Conservation (phyloP, 345 rosid species). For the Isatis tinctoria region DNA sequence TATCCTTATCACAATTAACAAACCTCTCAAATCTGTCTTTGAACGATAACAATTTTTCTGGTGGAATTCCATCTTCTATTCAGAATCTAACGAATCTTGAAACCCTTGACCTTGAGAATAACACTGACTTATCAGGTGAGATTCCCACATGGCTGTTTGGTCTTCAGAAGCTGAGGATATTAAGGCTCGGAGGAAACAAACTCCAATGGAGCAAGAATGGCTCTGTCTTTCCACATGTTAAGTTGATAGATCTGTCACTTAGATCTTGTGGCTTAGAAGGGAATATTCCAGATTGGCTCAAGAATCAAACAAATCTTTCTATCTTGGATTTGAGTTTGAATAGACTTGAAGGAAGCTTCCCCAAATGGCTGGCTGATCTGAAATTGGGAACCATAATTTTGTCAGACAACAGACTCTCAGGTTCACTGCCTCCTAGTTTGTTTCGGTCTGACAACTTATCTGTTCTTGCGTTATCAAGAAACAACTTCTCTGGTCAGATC, state of each 20-base stretch:
- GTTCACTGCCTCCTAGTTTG: conserved; percentile 37
- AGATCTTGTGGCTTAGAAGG: conserved; percentile 39
- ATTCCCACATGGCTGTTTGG: conserved; percentile 46
- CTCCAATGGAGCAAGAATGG: conserved; percentile 38
- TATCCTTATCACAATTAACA: conserved; percentile 19
- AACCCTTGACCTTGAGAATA: conserved; percentile 30
- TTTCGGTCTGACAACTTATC: conserved; percentile 27
- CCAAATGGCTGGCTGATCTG: conserved; percentile 39
- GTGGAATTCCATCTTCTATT: conserved; percentile 35
- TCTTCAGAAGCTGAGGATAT: conserved; percentile 19
- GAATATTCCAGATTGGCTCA: conserved; percentile 40
- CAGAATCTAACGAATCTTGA: conserved; percentile 32
- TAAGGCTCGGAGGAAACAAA: conserved; percentile 40
- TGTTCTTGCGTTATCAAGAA: conserved; percentile 36
- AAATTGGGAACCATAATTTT: conserved; percentile 19
- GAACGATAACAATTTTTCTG: conserved; percentile 25
- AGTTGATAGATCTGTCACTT: conserved; percentile 36
- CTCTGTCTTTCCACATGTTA: conserved; percentile 22
- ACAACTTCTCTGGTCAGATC: conserved; percentile 40
- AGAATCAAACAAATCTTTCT: conserved; percentile 31
- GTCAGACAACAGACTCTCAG: conserved; percentile 45
- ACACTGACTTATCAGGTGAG: conserved; percentile 26
- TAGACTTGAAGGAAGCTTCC: conserved; percentile 38
- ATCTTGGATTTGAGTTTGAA: conserved; percentile 43
- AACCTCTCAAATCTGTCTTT: conserved; percentile 16